Evolutionary conservation across 2,329 filamentous ascomycete species (phyloP).

Genomic region (Karstenula rhodostoma): DNA sequence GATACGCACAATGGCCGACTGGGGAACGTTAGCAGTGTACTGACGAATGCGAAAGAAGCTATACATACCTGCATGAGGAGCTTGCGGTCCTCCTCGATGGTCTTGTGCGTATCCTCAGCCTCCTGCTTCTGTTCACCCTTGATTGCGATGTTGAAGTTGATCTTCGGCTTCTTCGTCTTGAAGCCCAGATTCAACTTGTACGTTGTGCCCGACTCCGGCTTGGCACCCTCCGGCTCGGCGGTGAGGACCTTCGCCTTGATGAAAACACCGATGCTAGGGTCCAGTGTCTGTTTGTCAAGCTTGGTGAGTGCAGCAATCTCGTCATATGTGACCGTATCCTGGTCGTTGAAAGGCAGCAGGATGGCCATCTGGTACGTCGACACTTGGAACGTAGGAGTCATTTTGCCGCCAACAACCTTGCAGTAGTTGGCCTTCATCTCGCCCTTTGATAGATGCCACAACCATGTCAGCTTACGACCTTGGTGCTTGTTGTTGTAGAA

Average conservation of each 20-base stretch:
- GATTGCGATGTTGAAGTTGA: slow-evolving; percentile 94
- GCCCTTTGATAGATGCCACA: slow-evolving; percentile 98
- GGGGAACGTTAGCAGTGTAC: slow-evolving; percentile 38
- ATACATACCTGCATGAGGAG: slow-evolving; percentile 88
- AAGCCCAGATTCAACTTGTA: slow-evolving; percentile 93
- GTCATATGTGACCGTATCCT: slow-evolving; percentile 83
- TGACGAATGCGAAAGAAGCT: slow-evolving; percentile 1
- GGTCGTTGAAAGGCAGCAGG: slow-evolving; percentile 91
- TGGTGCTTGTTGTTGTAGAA: slow-evolving; percentile 98
- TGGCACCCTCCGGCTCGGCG: slow-evolving; percentile 74
- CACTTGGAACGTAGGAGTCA: slow-evolving; percentile 95
- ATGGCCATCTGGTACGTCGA: slow-evolving; percentile 99
- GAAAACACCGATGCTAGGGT: slow-evolving; percentile 85
- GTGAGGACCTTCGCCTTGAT: slow-evolving; percentile 91
- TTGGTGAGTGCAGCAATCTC: slow-evolving; percentile 85
- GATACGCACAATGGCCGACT: slow-evolving; percentile 98
- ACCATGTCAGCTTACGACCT: slow-evolving; percentile 94
- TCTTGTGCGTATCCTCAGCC: slow-evolving; percentile 97
- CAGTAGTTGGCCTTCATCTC: slow-evolving; percentile 94
- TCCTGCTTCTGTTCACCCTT: slow-evolving; percentile 97
- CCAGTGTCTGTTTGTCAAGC: slow-evolving; percentile 81
- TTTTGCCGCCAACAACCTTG: slow-evolving; percentile 71
- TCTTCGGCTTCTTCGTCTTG: slow-evolving; percentile 97
- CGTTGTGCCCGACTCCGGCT: slow-evolving; percentile 77
- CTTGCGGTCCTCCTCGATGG: slow-evolving; percentile 97